These are phyloP conservation scores for Dysphania ambrosioides DNA, from an alignment of 148 eudicot genomes.

Conservation along the genomic window DNA sequence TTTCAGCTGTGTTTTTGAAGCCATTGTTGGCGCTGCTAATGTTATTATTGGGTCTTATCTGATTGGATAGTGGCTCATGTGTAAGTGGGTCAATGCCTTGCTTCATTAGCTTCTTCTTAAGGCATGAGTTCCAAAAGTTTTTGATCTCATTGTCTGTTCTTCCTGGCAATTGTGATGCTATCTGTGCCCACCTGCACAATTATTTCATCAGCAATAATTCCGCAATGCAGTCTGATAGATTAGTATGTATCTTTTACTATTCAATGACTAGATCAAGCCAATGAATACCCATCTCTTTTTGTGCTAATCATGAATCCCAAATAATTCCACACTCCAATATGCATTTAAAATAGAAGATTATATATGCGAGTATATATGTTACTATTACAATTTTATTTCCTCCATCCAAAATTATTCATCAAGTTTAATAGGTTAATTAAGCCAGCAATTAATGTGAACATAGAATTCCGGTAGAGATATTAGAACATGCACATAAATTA, in stretches of 20 bases:
- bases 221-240: not conserved
- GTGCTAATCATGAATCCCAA: not conserved
- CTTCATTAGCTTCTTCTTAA: constrained; percentile 72
- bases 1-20: constrained; percentile 16
- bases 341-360: not conserved
- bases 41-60: constrained; percentile 26
- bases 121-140: constrained; percentile 75
- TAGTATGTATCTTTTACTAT: not conserved
- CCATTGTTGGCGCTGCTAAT: constrained; percentile 14
- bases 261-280: not conserved
- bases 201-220: not conserved
- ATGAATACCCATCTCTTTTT: not conserved
- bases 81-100: constrained; percentile 87
- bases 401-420: not conserved
- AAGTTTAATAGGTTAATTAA: not conserved
- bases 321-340: not conserved
- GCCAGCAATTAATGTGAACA: not conserved
- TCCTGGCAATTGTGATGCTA: constrained; percentile 85
- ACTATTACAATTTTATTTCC: too few species aligned
- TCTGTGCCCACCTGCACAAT: constrained; percentile 79
- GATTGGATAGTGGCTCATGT: constrained; percentile 44
- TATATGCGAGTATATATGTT: too few species aligned
- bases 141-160: constrained; percentile 92
- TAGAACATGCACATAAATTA: too few species aligned
- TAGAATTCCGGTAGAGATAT: not conserved